Conservation (phyloP, 768 basidiomycete genomes). For the Neoboletus brunneissimus region DNA sequence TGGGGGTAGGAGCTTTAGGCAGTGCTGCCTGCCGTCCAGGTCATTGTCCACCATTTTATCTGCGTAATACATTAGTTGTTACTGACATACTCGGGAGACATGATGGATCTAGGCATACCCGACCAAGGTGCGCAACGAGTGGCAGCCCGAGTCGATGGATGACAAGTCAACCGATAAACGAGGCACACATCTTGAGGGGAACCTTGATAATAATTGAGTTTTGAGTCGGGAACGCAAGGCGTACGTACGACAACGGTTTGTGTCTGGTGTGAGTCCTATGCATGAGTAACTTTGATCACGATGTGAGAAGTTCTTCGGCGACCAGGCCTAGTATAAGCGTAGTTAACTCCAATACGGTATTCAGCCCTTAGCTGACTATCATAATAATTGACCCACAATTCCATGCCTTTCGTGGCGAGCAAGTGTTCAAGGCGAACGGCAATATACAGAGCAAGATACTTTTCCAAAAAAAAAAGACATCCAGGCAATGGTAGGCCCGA, state of each 20-base stretch:
- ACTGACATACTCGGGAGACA: background rate
- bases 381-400: background rate
- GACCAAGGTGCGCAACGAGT: background rate
- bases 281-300: too few relatives aligned
- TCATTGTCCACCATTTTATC: background rate
- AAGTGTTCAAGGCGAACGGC: background rate
- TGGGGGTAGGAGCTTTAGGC: background rate
- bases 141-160: background rate
- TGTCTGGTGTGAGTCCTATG: too few relatives aligned
- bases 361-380: background rate
- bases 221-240: background rate
- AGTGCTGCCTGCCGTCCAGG: background rate
- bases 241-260: too few relatives aligned
- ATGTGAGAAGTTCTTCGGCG: background rate
- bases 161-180: background rate
- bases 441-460: background rate
- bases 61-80: conserved; percentile 4
- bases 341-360: background rate
- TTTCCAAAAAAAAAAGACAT: background rate
- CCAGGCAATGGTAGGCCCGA: background rate
- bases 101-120: background rate
- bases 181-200: background rate
- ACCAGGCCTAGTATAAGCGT: background rate
- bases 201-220: background rate
- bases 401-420: background rate